Conservation (phyloP, 345 rosid genomes). For the Sonneratia caseolaris region DNA sequence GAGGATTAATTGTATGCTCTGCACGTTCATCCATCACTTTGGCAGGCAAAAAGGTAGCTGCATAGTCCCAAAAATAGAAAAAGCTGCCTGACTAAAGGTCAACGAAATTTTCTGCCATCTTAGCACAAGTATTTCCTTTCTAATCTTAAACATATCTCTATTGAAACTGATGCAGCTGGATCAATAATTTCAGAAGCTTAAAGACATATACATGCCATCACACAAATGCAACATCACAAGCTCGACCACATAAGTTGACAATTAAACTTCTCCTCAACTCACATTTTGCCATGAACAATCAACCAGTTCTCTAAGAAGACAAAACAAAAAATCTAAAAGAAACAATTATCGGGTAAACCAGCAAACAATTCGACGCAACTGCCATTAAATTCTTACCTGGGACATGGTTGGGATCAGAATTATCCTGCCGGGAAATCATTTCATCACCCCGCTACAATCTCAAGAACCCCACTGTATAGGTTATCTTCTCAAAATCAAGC, state of each 20-base stretch:
- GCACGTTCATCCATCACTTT: neutral
- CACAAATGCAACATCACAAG: neutral
- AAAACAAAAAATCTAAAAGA: neutral
- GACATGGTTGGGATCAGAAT: constrained; percentile 24
- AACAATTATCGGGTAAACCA: neutral
- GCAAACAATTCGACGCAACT: neutral
- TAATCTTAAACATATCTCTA: neutral
- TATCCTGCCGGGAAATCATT: constrained; percentile 47
- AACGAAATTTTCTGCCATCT: neutral
- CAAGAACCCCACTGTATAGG: constrained; percentile 7
- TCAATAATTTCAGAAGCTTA: neutral
- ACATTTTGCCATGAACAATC: neutral
- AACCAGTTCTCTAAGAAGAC: neutral
- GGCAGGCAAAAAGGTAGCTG: neutral
- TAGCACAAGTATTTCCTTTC: neutral
- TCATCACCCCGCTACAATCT: constrained; percentile 21
- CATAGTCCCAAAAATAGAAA: neutral
- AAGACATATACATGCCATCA: neutral
- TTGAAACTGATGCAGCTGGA: neutral
- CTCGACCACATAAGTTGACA: neutral
- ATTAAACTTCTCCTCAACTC: neutral
- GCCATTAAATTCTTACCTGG: constrained; percentile 24
- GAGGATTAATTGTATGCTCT: neutral
- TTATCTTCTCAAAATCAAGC: constrained; percentile 16
- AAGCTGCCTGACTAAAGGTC: neutral